Evolutionary conservation across 2,329 filamentous ascomycete species (phyloP).

Genomic region (Graphilbum sp.): DNA sequence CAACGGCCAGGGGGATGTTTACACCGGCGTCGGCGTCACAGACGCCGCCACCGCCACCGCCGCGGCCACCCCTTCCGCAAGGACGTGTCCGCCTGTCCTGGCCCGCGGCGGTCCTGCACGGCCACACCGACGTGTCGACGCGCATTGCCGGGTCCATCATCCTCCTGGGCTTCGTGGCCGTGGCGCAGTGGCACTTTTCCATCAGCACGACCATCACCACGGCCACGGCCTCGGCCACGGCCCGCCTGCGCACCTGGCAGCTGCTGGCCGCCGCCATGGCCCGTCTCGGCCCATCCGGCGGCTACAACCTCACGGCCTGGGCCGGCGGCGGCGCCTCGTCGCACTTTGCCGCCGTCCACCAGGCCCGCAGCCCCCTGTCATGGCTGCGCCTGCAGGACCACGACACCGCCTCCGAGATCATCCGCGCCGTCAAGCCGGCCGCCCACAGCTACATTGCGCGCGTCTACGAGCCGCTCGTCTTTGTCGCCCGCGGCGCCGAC

Average conservation of each 20-base stretch:
- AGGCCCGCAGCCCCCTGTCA: conserved; percentile 57
- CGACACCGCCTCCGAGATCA: conserved; percentile 60
- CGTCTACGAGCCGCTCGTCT: conserved; percentile 59
- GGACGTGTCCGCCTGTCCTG: conserved; percentile 28
- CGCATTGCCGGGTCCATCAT: conserved; percentile 60
- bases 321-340: conserved; percentile 19
- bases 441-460: conserved; percentile 56
- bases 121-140: conserved; percentile 52
- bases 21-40: no score
- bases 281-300: neutral
- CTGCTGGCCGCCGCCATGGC: conserved; percentile 16
- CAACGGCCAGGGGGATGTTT: no score
- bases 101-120: conserved; percentile 44
- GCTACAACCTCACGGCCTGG: conserved; percentile 11
- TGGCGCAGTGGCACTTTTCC: conserved; percentile 70
- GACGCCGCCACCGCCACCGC: no score
- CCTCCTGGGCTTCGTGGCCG: conserved; percentile 54
- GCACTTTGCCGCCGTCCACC: conserved; percentile 46
- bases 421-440: conserved; percentile 56
- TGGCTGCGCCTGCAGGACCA: conserved; percentile 68
- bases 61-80: neutral
- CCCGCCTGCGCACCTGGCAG: conserved; percentile 20
- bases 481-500: conserved; percentile 53
- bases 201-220: no score
- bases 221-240: no score